Percentiles rank a stretch among this genome's conserved stretches.
Evolutionary conservation across 2,329 filamentous ascomycete genomes (phyloP).

Genomic region (Cladosporium sp.): DNA sequence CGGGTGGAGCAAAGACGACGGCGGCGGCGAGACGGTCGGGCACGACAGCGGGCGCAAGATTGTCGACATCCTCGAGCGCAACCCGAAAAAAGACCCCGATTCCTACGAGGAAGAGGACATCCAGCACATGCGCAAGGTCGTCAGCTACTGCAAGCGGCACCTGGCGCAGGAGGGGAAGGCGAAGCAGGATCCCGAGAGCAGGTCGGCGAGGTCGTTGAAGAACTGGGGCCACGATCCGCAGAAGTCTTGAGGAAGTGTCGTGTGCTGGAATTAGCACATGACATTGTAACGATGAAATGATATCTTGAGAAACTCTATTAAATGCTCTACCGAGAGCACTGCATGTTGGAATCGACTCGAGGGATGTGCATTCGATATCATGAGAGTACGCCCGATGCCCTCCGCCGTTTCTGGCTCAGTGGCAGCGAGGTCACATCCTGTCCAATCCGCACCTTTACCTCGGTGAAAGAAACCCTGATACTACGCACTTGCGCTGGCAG

Average conservation of each 20-base stretch:
- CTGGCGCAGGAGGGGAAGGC: slow-evolving; percentile 57
- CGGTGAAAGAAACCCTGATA: slow-evolving; percentile 26
- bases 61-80: slow-evolving; percentile 56
- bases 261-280: neutral
- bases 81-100: slow-evolving; percentile 51
- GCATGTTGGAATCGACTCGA: no score
- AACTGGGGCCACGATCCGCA: slow-evolving; percentile 46
- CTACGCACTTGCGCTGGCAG: slow-evolving; percentile 17
- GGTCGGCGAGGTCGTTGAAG: slow-evolving; percentile 54
- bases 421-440: slow-evolving; percentile 28
- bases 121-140: slow-evolving; percentile 45
- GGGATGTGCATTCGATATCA: no score
- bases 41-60: slow-evolving; percentile 61
- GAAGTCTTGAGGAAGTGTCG: neutral
- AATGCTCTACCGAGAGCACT: no score
- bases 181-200: slow-evolving; percentile 51
- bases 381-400: neutral
- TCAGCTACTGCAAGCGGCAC: slow-evolving; percentile 61
- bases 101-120: slow-evolving; percentile 54
- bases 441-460: slow-evolving; percentile 45
- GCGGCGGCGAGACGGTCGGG: slow-evolving; percentile 55
- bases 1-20: slow-evolving; percentile 55
- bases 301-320: no score
- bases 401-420: slow-evolving; percentile 11
- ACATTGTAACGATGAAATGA: no score